Percentiles rank a stretch among this genome's conserved stretches.
Evolutionary conservation across 345 rosid species (phyloP).

Genomic region (Camelina sativa): DNA sequence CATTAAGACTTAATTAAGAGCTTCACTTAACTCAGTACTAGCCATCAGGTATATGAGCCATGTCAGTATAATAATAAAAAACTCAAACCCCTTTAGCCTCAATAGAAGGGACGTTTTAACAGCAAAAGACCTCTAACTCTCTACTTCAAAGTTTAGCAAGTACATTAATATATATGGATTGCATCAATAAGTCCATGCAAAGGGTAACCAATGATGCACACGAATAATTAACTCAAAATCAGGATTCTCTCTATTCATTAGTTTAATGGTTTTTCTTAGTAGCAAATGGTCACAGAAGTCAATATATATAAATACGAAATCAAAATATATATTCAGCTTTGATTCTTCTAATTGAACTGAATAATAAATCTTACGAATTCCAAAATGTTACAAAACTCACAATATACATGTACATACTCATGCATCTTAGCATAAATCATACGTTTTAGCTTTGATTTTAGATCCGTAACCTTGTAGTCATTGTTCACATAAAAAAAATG

Average conservation of each 20-base stretch:
- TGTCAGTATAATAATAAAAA: neutral
- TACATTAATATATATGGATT: neutral
- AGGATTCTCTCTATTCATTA: neutral
- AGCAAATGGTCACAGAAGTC: neutral
- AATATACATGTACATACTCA: neutral
- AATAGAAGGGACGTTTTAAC: neutral
- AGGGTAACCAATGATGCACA: neutral
- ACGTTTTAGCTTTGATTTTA: neutral
- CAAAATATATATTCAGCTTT: neutral
- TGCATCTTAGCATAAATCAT: neutral
- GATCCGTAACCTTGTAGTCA: neutral
- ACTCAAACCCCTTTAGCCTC: neutral
- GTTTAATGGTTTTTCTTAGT: neutral
- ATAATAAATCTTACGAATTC: neutral
- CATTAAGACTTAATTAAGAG: neutral
- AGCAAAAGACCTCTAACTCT: neutral
- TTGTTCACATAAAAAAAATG: neutral
- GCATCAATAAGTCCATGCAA: neutral
- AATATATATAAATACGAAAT: neutral
- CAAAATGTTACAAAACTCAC: neutral
- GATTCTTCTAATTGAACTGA: neutral
- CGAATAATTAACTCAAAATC: neutral
- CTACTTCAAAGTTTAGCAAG: neutral
- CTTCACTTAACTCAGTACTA: neutral
- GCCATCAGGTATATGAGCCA: neutral